Conservation (phyloP, 768 basidiomycete genomes). For the Symmetrospora coprosmae region DNA sequence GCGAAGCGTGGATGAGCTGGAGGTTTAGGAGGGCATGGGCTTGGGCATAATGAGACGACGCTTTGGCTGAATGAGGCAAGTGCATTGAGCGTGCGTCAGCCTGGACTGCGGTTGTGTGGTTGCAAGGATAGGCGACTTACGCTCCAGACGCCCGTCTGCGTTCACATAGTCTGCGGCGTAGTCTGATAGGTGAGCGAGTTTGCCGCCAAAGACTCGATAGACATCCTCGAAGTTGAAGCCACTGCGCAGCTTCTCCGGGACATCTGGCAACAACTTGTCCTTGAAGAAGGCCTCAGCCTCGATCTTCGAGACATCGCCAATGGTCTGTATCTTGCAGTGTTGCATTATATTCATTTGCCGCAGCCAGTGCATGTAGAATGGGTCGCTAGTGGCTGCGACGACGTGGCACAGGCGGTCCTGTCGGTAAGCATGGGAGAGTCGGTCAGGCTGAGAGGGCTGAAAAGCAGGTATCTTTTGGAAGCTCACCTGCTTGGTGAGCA, state of each 20-base stretch:
- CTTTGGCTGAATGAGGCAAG: conserved; percentile 46
- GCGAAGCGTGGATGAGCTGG: conserved; percentile 71
- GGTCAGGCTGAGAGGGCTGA: no score
- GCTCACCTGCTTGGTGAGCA: conserved; percentile 74
- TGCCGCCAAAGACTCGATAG: conserved; percentile 69
- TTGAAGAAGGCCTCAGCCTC: conserved; percentile 56
- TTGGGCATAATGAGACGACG: conserved; percentile 70
- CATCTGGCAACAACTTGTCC: conserved; percentile 51
- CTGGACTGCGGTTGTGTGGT: no score
- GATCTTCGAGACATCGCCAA: conserved; percentile 61
- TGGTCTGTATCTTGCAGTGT: conserved; percentile 50
- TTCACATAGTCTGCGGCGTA: conserved; percentile 68
- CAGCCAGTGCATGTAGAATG: conserved; percentile 44
- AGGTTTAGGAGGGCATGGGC: conserved; percentile 69
- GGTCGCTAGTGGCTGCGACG: conserved; percentile 21
- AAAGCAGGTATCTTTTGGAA: conserved; percentile 69
- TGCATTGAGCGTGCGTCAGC: background rate
- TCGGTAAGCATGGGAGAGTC: no score
- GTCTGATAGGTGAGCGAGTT: conserved; percentile 68
- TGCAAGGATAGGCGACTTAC: no score
- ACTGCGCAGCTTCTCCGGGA: conserved; percentile 50
- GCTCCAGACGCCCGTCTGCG: conserved; percentile 54
- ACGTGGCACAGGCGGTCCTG: conserved; percentile 22
- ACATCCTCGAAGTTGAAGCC: conserved; percentile 56
- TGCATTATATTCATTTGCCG: conserved; percentile 53